Percentiles rank a stretch among this genome's conserved stretches.
Conservation (phyloP, 345 rosid genomes). For the Arabidopsis suecica region DNA sequence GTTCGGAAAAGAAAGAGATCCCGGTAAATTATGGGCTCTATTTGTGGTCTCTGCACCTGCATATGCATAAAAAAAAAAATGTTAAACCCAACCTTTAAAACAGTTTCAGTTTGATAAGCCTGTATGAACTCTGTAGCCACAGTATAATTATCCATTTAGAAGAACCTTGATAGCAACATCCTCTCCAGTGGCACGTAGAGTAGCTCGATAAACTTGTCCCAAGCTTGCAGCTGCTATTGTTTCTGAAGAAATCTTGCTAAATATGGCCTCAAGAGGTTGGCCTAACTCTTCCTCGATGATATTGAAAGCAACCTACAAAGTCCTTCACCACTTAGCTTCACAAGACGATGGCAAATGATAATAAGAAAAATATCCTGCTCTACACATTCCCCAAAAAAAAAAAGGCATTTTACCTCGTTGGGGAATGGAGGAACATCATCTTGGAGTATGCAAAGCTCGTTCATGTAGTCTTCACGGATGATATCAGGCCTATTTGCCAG, state of each 20-base stretch:
- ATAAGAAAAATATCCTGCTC: conserved; percentile 11
- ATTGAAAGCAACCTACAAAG: conserved; percentile 78
- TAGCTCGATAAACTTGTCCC: conserved; percentile 98
- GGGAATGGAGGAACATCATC: conserved; percentile 97
- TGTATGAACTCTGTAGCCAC: neutral
- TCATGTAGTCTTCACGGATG: conserved; percentile 96
- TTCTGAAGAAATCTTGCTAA: conserved; percentile 78
- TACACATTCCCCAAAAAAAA: neutral
- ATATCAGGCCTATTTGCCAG: conserved; percentile 97
- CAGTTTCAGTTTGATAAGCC: neutral
- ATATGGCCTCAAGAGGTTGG: conserved; percentile 82
- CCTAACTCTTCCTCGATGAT: conserved; percentile 96
- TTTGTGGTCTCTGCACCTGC: conserved; percentile 91
- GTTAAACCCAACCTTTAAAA: neutral
- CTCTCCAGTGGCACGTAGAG: conserved; percentile 82
- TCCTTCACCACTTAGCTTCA: conserved; percentile 35
- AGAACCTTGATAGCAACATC: conserved; percentile 98
- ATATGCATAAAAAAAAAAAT: conserved; percentile 30
- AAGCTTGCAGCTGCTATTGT: conserved; percentile 98
- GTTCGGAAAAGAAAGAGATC: conserved; percentile 96
- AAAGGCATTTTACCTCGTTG: conserved; percentile 61
- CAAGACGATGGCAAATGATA: conserved; percentile 15
- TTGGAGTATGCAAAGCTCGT: conserved; percentile 95
- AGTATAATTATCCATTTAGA: neutral
- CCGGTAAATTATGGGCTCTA: conserved; percentile 92